phyloP scores from a whole-genome alignment of 2,329 filamentous ascomycete genomes.

The Sclerotinia glacialis region DNA sequence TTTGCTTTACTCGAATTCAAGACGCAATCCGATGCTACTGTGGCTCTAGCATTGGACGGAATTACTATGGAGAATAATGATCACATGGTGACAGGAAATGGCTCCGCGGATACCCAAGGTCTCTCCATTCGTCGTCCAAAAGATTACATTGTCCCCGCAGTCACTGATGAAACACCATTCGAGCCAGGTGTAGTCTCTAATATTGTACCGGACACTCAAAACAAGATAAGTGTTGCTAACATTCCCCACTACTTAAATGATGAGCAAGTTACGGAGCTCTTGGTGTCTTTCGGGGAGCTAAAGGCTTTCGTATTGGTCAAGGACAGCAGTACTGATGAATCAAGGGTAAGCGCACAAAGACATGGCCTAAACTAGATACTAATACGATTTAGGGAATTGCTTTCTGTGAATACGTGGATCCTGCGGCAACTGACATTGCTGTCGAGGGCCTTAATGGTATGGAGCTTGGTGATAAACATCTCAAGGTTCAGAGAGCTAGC shows the following conservation, averaged over 20 bases:
- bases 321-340: conserved; percentile 80
- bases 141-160: conserved; percentile 90
- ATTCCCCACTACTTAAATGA: conserved; percentile 85
- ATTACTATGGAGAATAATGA: conserved; percentile 80
- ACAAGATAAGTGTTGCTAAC: conserved; percentile 92
- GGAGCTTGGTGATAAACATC: conserved; percentile 81
- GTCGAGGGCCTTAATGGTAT: conserved; percentile 90
- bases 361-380: conserved; percentile 29
- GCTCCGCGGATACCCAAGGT: conserved; percentile 52
- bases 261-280: conserved; percentile 85
- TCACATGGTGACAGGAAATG: conserved; percentile 46
- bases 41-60: conserved; percentile 85
- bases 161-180: conserved; percentile 68
- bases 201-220: conserved; percentile 83
- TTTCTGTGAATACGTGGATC: conserved; percentile 90
- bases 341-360: conserved; percentile 61
- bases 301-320: conserved; percentile 91
- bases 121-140: conserved; percentile 83
- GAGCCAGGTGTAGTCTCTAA: conserved; percentile 75
- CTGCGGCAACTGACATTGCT: conserved; percentile 73
- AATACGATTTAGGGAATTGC: conserved; percentile 71
- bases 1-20: conserved; percentile 94
- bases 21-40: conserved; percentile 79
- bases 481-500: conserved; percentile 85
- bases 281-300: conserved; percentile 87